Percentiles rank a stretch among this genome's conserved stretches.
phyloP scores from a whole-genome alignment of 768 basidiomycete genomes.

The Hericium rajendrae region DNA sequence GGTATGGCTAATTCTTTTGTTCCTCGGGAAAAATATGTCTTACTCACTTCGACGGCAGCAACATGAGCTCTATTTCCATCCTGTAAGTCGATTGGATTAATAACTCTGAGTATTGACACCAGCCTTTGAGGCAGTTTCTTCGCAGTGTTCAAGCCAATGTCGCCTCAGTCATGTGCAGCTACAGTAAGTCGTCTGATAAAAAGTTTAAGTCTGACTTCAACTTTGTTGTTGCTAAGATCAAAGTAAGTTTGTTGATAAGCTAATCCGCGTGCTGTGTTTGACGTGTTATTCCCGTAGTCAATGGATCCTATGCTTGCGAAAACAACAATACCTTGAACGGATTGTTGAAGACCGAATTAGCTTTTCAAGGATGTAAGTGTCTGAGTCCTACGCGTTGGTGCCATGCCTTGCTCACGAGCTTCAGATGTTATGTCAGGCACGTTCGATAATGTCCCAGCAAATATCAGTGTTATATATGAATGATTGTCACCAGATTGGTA shows the following conservation, averaged over 20 bases:
- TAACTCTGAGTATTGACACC: background rate
- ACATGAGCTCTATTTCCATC: slow-evolving; percentile 16
- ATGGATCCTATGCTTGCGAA: slow-evolving; percentile 7
- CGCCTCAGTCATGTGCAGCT: slow-evolving; percentile 19
- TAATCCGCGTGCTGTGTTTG: background rate
- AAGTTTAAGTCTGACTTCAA: background rate
- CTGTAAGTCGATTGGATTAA: slow-evolving; percentile 1
- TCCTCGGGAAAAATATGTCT: too few species aligned
- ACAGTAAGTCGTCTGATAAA: slow-evolving; percentile 10
- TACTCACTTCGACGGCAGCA: slow-evolving; percentile 3
- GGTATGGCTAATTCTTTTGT: too few species aligned
- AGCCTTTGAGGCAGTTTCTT: slow-evolving; percentile 9
- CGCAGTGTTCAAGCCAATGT: slow-evolving; percentile 18
- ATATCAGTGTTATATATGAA: background rate
- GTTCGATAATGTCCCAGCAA: background rate
- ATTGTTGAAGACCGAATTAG: slow-evolving; percentile 7
- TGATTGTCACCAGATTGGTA: slow-evolving; percentile 4
- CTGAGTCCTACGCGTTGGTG: background rate
- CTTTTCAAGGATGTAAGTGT: slow-evolving; percentile 9
- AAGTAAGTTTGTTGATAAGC: background rate
- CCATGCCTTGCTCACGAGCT: background rate
- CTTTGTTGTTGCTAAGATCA: slow-evolving; percentile 4
- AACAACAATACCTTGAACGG: slow-evolving; percentile 5
- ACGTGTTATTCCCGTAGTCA: background rate
- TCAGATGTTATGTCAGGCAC: slow-evolving; percentile 9